These are phyloP conservation scores for Ogataea kodamae DNA, from an alignment of 805 yeast genomes.

Conservation along the genomic window DNA sequence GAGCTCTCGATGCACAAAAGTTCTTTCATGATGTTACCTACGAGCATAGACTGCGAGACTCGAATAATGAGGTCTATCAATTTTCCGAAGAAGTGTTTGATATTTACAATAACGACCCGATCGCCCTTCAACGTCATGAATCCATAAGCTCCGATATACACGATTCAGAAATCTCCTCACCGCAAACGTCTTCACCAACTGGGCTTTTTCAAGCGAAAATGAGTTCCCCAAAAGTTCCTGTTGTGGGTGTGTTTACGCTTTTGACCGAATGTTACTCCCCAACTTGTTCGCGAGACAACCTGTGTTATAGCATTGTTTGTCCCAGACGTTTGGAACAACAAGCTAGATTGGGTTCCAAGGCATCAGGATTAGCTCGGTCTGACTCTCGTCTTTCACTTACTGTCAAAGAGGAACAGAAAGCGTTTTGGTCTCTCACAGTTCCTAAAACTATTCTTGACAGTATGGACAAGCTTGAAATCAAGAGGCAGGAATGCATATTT, in stretches of 20 bases:
- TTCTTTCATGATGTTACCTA: constrained; percentile 94
- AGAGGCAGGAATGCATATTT: constrained; percentile 92
- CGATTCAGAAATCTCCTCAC: constrained; percentile 19
- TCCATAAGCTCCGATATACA: constrained; percentile 23
- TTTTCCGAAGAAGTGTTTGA: constrained; percentile 53
- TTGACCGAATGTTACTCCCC: constrained; percentile 96
- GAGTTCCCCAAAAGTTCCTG: constrained; percentile 29
- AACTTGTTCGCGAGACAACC: constrained; percentile 82
- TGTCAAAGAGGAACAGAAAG: constrained; percentile 76
- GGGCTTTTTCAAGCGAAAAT: constrained; percentile 5
- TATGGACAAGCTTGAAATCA: constrained; percentile 78
- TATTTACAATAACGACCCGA: constrained; percentile 22
- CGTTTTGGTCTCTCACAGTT: constrained; percentile 92
- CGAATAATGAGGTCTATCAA: constrained; percentile 81
- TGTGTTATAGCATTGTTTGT: constrained; percentile 94
- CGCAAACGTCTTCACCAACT: constrained; percentile 18
- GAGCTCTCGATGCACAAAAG: constrained; percentile 91
- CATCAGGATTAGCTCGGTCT: constrained; percentile 76
- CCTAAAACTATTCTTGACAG: constrained; percentile 73
- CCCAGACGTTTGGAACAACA: constrained; percentile 95
- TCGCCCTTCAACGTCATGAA: constrained; percentile 24
- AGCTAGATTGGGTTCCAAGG: constrained; percentile 83
- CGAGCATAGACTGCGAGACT: constrained; percentile 88
- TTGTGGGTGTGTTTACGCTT: constrained; percentile 90
- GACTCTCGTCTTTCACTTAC: constrained; percentile 65